A percentile compares a stretch with the other conserved stretches of the same genome.
Evolutionary conservation across 176 grass and related monocot genomes (phyloP).

Genomic region (Oryza glumipatula): DNA sequence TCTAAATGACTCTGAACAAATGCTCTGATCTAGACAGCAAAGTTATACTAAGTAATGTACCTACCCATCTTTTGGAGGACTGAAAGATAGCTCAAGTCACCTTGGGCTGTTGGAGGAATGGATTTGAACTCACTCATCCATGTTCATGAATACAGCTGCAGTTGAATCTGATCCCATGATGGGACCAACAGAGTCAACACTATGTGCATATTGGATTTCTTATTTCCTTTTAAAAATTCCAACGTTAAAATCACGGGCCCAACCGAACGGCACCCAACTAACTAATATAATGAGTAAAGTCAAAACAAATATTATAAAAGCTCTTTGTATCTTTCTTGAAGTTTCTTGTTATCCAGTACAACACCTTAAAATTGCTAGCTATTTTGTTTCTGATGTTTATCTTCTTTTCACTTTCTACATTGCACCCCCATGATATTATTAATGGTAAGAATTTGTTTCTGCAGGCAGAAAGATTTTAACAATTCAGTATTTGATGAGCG

Average conservation of each 20-base stretch:
- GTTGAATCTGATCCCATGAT: background rate
- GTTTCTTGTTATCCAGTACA: background rate
- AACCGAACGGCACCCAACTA: background rate
- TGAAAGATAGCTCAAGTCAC: no score
- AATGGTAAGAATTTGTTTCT: constrained; percentile 40
- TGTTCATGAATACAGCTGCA: no score
- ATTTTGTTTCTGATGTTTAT: constrained; percentile 5
- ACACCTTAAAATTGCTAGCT: constrained; percentile 5
- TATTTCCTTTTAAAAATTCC: background rate
- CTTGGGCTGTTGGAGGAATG: background rate
- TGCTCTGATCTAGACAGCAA: constrained; percentile 17
- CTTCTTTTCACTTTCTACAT: background rate
- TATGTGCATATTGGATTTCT: constrained; percentile 22
- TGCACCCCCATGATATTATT: constrained; percentile 4
- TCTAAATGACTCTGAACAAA: background rate
- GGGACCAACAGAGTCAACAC: background rate
- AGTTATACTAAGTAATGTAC: background rate
- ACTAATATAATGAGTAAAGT: background rate
- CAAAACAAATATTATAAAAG: background rate
- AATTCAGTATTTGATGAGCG: constrained; percentile 91
- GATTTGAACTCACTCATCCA: background rate
- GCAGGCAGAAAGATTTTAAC: constrained; percentile 92
- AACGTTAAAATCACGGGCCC: background rate
- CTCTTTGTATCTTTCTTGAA: background rate
- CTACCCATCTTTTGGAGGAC: background rate